These are phyloP conservation scores for Tetrapyrgos nigripes DNA, from an alignment of 1,284 basidiomycete species.

Conservation along the genomic window DNA sequence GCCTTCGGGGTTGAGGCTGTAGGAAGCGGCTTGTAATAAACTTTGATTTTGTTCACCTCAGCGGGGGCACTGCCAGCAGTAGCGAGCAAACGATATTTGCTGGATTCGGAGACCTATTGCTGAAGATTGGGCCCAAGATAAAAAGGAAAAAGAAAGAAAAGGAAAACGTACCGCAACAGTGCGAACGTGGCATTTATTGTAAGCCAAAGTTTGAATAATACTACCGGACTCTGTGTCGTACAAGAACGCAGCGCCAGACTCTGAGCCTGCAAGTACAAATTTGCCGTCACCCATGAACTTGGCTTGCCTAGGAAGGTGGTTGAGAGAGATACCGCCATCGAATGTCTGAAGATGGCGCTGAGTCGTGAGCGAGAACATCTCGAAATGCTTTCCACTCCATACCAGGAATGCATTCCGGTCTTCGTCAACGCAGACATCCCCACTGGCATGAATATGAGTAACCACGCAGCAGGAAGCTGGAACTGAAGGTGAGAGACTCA, in stretches of 20 bases:
- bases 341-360: background rate
- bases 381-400: background rate
- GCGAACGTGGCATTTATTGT: constrained; percentile 3
- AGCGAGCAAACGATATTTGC: no score
- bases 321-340: background rate
- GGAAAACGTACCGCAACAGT: constrained; percentile 8
- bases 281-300: background rate
- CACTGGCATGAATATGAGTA: no score
- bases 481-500: no score
- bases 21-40: no score
- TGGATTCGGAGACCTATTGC: no score
- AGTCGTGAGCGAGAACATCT: background rate
- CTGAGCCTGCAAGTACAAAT: constrained; percentile 3
- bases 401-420: background rate
- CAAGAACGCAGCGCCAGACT: background rate
- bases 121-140: no score
- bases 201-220: background rate
- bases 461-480: no score
- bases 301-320: background rate
- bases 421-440: background rate
- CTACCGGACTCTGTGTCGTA: background rate
- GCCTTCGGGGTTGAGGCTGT: no score
- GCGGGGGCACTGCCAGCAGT: no score
- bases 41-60: no score
- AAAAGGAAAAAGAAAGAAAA: no score